Base-by-base conservation (phyloP, 2,329 filamentous ascomycete species). In the Xylaria sp. region DNA sequence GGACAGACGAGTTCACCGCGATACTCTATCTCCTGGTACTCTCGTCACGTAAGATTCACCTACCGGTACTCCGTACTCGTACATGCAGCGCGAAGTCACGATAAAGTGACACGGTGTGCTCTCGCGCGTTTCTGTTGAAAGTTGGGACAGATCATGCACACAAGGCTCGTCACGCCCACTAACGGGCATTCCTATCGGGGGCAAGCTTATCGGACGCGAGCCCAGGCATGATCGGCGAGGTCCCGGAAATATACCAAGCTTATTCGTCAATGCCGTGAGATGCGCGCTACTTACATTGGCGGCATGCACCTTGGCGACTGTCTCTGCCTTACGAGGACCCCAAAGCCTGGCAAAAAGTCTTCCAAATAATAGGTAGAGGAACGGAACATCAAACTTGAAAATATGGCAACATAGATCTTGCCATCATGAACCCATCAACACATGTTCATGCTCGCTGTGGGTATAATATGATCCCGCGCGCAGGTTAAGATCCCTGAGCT, bases 401-500 rank as follows among this genome's bases (percentile, higher is more conserved):
- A 48, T 7, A 23, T 44, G 46, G 46, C 46, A 10, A 18, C 46
- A 48, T 48, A 44, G 44, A 18, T 59, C 58, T 52, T 48, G 46
- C 42, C 47, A 59, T 54, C 3, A 59, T 13, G 54, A 34, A 54
- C 42, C 35, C 48, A 60, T 51, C 35, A 44, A 53, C 23, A 11
- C 48, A 51, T 56, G 59, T 59, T 50, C 54, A 59, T 55, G 52
- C 51, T 54, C 55, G 51, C 52, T 56, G 61, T 54, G 52, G 61
- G 54, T 48, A 59, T 59, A 52, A 19, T 11, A 23, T 23, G 8
- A 16, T 48, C n/a, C 46, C 8, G 19, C 46, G 3, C 18, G 18
- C 11, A 49, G 51, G 30, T 59, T 53, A 52, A 58, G 57, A 55
- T 30, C n/a, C 19, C 46, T n/a, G 46, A 53, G 42, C 42, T 11